These are phyloP conservation scores for Colletotrichum theobromicola DNA, from an alignment of 2,329 filamentous ascomycete species.

Conservation along the genomic window DNA sequence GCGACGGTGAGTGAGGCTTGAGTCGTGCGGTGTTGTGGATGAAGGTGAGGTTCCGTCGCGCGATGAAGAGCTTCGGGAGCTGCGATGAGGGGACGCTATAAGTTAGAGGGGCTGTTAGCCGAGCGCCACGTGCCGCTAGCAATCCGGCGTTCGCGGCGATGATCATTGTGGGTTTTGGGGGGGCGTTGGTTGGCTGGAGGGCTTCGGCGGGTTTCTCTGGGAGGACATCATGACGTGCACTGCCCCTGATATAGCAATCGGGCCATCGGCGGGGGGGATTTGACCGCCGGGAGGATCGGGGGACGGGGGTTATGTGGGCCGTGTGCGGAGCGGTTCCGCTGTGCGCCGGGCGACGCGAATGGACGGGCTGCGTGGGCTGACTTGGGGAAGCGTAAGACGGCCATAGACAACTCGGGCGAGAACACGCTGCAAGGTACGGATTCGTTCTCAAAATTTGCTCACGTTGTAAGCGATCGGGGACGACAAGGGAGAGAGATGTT, in stretches of 20 bases:
- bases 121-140: not conserved
- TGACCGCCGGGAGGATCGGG: not conserved
- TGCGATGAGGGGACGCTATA: not conserved
- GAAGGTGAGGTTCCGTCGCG: not conserved
- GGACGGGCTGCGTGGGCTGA: not conserved
- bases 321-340: not conserved
- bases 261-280: not conserved
- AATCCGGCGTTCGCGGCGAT: not conserved
- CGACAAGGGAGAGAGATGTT: no score
- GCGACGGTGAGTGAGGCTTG: not conserved
- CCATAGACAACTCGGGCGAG: not conserved
- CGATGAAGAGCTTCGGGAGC: not conserved
- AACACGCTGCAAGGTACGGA: not conserved
- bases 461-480: no score
- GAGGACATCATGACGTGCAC: not conserved
- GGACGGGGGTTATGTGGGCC: not conserved
- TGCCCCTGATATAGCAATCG: not conserved
- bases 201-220: not conserved
- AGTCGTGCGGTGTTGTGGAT: not conserved
- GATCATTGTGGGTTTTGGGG: not conserved
- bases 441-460: not conserved
- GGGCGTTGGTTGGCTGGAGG: not conserved
- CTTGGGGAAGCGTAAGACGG: not conserved
- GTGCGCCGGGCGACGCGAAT: no score
- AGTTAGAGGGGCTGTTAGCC: not conserved